Evolutionary conservation across 129 eudicot genomes (phyloP), one percentile per base, ranked within the genome.

Genomic region (sunflower (Helianthus annuus)): DNA sequence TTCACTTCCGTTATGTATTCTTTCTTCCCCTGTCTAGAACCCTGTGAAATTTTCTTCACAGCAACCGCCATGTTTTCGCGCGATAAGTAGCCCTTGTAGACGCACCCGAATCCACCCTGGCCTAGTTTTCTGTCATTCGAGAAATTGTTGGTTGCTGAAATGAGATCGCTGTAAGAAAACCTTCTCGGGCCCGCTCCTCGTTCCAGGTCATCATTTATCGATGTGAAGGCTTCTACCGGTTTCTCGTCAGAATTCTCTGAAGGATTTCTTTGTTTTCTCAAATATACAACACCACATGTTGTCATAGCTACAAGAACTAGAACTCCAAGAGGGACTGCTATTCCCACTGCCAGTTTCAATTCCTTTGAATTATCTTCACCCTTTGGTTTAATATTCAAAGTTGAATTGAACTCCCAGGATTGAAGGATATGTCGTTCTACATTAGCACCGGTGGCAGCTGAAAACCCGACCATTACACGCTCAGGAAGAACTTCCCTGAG

Each of bases 1-100:
- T 83, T 89, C 3, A 89, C 85, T 79, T 89, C 96, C 0, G 89
- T 77, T 39, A 83, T 66, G 48, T 79, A 89, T 73, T 89, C 80
- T 70, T 83, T 83, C 15, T 81, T 84, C 53, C 96, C 96, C 16
- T 89, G 96, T 59, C 54, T 81, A 14, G 96, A 89, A 9, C 85
- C 84, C 39, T 73, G 84, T 4, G 89, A 85, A 32, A 83, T 71
- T 62, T 82, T 89, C 76, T 89, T 88, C 3, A 89, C 89, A 0
- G 96, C 96, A 58, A 86, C 80, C 27, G 69, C 29, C 0, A 74
- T 52, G 24, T 80, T 80, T 24, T 74, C 77, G 11, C 71, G 81
- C 0, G 70, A 49, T 19, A 83, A 68, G 59, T 74, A 71, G 22
- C 91, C 89, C 27, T 62, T 86, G 82, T 79, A 89, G 29, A 89